These are phyloP conservation scores for Penicillium argentinense DNA, from an alignment of 495 filamentous ascomycete species.

Conservation along the genomic window DNA sequence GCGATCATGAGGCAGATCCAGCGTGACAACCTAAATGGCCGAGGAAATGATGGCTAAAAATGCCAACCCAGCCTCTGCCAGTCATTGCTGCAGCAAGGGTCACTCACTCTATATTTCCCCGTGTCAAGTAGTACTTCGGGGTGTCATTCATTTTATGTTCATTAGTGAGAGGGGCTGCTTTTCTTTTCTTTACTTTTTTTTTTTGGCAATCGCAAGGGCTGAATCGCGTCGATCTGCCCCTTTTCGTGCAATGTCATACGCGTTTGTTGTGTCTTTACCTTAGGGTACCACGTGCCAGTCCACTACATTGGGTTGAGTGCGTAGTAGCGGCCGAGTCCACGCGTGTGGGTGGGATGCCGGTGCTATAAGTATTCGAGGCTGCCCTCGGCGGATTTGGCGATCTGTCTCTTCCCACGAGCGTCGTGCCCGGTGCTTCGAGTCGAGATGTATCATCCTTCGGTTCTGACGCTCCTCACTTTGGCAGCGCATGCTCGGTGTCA, in stretches of 20 bases:
- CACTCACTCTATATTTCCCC: constrained; percentile 21
- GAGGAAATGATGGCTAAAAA: background rate
- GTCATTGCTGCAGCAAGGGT: constrained; percentile 7
- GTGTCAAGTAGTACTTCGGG: constrained; percentile 24
- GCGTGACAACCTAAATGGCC: constrained; percentile 16
- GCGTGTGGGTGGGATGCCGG: no score
- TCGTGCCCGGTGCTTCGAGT: background rate
- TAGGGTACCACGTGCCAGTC: no score
- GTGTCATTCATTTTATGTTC: constrained; percentile 13
- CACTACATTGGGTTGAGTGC: no score
- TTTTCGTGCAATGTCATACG: no score
- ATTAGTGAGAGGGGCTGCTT: background rate
- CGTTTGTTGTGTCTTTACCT: no score
- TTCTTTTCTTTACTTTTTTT: no score
- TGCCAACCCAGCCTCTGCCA: constrained; percentile 4
- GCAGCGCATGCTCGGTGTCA: constrained; percentile 23
- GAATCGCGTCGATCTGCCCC: no score
- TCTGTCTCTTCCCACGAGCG: no score
- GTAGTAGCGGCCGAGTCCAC: no score
- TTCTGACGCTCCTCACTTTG: constrained; percentile 12
- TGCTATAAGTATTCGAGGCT: constrained; percentile 14
- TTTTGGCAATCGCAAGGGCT: no score
- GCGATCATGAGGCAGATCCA: constrained; percentile 23
- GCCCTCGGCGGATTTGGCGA: constrained; percentile 1
- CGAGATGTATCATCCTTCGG: constrained; percentile 19